A percentile compares a stretch with the other conserved stretches of the same genome.
These are phyloP conservation scores for Yarrowia phangngaensis DNA, from an alignment of 805 yeast species.

Conservation along the genomic window DNA sequence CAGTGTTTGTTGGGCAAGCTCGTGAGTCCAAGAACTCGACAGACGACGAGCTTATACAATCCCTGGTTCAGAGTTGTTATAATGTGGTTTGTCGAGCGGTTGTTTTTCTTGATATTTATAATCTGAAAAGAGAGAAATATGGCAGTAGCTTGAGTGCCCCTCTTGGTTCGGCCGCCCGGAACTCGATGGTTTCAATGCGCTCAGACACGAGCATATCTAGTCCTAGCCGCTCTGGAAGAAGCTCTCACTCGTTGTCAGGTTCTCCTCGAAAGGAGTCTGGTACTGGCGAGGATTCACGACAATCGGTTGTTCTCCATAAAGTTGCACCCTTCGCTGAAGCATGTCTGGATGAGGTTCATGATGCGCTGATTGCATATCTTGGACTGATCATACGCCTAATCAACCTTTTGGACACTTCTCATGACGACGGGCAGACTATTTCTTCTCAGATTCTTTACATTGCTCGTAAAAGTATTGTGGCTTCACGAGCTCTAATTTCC, in stretches of 20 bases:
- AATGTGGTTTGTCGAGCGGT: conserved; percentile 39
- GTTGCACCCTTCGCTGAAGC: conserved; percentile 36
- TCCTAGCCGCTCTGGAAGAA: conserved; percentile 3
- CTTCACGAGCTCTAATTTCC: conserved; percentile 42
- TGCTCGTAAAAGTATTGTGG: conserved; percentile 42
- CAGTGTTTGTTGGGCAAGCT: conserved; percentile 41
- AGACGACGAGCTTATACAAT: conserved; percentile 36
- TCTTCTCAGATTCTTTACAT: conserved; percentile 38
- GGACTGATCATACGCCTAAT: conserved; percentile 37
- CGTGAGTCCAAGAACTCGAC: conserved; percentile 37
- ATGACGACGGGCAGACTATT: conserved; percentile 35
- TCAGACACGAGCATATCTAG: conserved; percentile 6
- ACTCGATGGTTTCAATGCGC: conserved; percentile 6
- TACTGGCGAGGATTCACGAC: conserved; percentile 28
- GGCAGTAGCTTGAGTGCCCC: conserved; percentile 1
- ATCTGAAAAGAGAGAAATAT: conserved; percentile 24
- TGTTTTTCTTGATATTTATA: conserved; percentile 35
- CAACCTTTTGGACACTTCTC: conserved; percentile 30
- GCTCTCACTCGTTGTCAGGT: conserved; percentile 4
- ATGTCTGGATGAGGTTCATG: conserved; percentile 40
- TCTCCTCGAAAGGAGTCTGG: conserved; percentile 22
- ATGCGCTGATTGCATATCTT: conserved; percentile 39
- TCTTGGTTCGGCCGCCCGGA: background rate
- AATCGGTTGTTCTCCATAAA: conserved; percentile 33
- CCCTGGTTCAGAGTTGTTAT: conserved; percentile 37